phyloP scores from a whole-genome alignment of 306 rosid species.

The Vigna mungo region DNA sequence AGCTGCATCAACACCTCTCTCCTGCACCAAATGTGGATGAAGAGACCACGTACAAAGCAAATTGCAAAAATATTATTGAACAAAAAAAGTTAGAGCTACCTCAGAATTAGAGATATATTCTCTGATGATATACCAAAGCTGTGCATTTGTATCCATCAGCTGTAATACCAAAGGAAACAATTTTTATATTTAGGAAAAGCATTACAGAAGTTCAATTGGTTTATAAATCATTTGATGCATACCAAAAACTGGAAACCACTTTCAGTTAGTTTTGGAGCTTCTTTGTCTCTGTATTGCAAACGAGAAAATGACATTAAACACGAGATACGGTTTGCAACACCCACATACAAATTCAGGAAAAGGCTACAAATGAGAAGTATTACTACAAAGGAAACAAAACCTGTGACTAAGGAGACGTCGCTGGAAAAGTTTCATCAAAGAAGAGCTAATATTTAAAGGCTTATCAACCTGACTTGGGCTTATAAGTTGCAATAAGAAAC shows the following conservation, averaged over 20 bases:
- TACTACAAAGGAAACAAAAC: conserved; percentile 50
- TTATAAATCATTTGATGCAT: conserved; percentile 54
- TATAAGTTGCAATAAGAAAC: conserved; percentile 94
- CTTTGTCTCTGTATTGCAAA: conserved; percentile 72
- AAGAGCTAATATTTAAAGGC: conserved; percentile 76
- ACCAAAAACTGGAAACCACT: conserved; percentile 99
- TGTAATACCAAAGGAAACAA: conserved; percentile 55
- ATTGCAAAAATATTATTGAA: conserved; percentile 17
- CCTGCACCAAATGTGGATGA: conserved; percentile 62
- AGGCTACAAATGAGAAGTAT: conserved; percentile 35
- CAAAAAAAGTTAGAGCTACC: conserved; percentile 54
- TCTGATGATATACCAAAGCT: conserved; percentile 96
- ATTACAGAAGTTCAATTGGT: conserved; percentile 44
- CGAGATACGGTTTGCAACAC: conserved; percentile 29
- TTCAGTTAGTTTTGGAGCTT: conserved; percentile 86
- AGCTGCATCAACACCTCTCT: conserved; percentile 82
- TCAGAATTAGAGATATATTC: conserved; percentile 95
- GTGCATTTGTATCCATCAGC: conserved; percentile 98
- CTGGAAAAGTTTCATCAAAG: conserved; percentile 94
- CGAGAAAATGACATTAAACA: conserved; percentile 35
- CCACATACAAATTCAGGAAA: conserved; percentile 19
- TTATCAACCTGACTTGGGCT: conserved; percentile 80
- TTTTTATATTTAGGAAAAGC: conserved; percentile 45
- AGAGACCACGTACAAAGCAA: conserved; percentile 32
- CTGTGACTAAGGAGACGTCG: conserved; percentile 87